Evolutionary conservation across 805 yeast genomes (phyloP), one percentile per base, ranked within the genome.

Genomic region (Schwanniomyces pseudopolymorphus): DNA sequence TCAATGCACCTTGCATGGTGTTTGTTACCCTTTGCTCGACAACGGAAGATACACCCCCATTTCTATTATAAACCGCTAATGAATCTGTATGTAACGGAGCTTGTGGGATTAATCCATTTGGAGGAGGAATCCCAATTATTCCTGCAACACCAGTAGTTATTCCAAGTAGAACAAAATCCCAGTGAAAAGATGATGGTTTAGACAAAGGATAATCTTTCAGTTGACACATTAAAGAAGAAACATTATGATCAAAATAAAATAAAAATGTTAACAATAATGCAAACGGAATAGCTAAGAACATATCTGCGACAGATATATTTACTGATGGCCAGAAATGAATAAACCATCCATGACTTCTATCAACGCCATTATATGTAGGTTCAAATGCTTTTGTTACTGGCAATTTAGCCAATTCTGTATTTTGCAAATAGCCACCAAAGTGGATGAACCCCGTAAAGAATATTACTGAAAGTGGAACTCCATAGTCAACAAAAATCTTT

Each of bases 21-120:
- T 94, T 94, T 2, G 95, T 84, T 43, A 90, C 72, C 38, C 99
- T 67, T 62, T 92, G 99, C 60, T 92, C 99, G 3, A 94, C 96
- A 8, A 91, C 90, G 3, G 79, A 66, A 1, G 70, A 59, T 1
- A 79, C 72, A 42, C 57, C 48, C 1, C 74, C 75, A 4, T 64
- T 51, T 26, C 54, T 44, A 43, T 77, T 75, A 51, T 75, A 75
- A 11, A 87, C 82, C 36, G 89, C 78, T 25, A 92, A 66, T 0
- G 96, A 81, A 36, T 78, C 79, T 0, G 98, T 90, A 57, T 92
- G 99, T 28, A 94, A 61, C 2, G 98, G 98, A 0, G 99, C 98
- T 64, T 92, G 99, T 1, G 99, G 99, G 38, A 92, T 92, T 26
- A 92, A 72, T 0, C 99, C 99, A 66, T 94, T 94, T 0, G 98